phyloP scores from a whole-genome alignment of 2,329 filamentous ascomycete species.

The Clonostachys solani region DNA sequence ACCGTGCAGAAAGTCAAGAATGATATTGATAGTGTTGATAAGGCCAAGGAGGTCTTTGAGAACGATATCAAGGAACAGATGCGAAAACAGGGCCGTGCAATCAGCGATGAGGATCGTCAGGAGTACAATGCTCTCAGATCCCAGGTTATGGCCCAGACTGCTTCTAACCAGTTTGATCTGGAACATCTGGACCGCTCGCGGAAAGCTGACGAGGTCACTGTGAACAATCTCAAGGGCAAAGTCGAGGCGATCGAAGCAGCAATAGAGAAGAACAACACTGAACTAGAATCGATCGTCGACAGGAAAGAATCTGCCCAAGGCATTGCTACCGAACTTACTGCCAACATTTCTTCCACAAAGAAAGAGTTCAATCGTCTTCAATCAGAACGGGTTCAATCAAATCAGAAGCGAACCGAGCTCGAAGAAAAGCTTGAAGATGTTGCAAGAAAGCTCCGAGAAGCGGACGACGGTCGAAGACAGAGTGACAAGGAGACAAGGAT shows the following conservation, averaged over 20 bases:
- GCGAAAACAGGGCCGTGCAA: conserved; percentile 79
- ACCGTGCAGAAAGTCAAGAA: conserved; percentile 73
- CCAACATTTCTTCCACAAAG: conserved; percentile 83
- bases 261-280: conserved; percentile 68
- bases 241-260: conserved; percentile 75
- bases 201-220: conserved; percentile 87
- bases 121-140: conserved; percentile 84
- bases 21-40: conserved; percentile 79
- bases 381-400: conserved; percentile 76
- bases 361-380: conserved; percentile 83
- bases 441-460: conserved; percentile 75
- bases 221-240: conserved; percentile 84
- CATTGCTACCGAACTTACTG: conserved; percentile 61
- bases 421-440: conserved; percentile 89
- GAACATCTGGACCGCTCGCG: conserved; percentile 84
- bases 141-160: conserved; percentile 79
- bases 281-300: conserved; percentile 65
- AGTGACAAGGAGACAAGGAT: conserved; percentile 75
- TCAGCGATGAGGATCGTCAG: conserved; percentile 81
- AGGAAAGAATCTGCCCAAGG: conserved; percentile 60
- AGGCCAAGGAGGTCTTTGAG: conserved; percentile 85
- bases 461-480: conserved; percentile 80
- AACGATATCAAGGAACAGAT: conserved; percentile 80
- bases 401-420: conserved; percentile 79
- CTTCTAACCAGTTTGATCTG: conserved; percentile 75